phyloP scores from a whole-genome alignment of 1,139 yeast genomes.

The Starmera stellimalicola region DNA sequence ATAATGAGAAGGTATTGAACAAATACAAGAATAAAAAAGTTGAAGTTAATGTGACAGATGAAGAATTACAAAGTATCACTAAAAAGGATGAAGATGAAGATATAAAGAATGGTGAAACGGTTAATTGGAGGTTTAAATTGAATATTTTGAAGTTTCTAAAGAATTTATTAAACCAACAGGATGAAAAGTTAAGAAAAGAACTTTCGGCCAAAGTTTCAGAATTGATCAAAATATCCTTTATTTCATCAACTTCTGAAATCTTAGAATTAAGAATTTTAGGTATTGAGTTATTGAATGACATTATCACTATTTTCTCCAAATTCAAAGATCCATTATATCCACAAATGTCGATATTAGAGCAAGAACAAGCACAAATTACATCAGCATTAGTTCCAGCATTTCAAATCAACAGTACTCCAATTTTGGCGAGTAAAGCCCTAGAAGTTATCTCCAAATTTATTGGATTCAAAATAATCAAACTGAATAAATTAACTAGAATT shows the following conservation, averaged over 20 bases:
- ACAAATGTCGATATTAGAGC: conserved; percentile 67
- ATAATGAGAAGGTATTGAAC: conserved; percentile 10
- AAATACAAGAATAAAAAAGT: conserved; percentile 15
- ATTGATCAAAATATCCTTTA: conserved; percentile 70
- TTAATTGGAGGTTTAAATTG: conserved; percentile 20
- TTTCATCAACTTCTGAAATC: conserved; percentile 72
- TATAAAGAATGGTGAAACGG: conserved; percentile 18
- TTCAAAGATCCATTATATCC: conserved; percentile 69
- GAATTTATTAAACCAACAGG: conserved; percentile 37
- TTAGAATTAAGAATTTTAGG: conserved; percentile 57
- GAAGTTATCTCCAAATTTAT: conserved; percentile 74
- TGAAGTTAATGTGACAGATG: conserved; percentile 27
- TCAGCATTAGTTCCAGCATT: conserved; percentile 92
- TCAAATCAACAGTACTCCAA: conserved; percentile 60
- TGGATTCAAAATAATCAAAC: conserved; percentile 41
- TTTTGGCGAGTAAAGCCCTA: conserved; percentile 69
- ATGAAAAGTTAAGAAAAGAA: conserved; percentile 30
- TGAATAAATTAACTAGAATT: conserved; percentile 47
- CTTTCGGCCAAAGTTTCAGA: conserved; percentile 54
- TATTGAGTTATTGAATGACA: conserved; percentile 53
- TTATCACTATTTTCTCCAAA: conserved; percentile 36
- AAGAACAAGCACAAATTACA: conserved; percentile 89
- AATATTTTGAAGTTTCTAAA: conserved; percentile 48
- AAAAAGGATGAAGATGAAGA: conserved; percentile 16
- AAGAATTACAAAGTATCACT: conserved; percentile 36